phyloP scores from a whole-genome alignment of 208 protist genomes.

The Leishmania arabica region DNA sequence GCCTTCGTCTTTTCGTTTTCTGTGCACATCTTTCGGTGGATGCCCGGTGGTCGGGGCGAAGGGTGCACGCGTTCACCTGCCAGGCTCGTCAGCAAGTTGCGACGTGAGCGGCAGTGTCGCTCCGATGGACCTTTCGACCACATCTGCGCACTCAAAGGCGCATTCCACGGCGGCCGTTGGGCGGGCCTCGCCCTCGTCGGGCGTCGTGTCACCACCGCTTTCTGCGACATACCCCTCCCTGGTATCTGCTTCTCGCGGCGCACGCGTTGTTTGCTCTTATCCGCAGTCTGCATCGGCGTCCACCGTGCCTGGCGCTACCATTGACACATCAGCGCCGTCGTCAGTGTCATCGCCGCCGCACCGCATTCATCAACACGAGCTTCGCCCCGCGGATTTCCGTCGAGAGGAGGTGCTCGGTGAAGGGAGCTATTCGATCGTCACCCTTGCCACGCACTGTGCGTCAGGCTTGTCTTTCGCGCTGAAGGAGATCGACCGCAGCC shows the following conservation, averaged over 20 bases:
- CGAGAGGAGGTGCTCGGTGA: constrained; percentile 63
- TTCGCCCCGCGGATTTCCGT: constrained; percentile 64
- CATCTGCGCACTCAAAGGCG: background rate
- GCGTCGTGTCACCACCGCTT: background rate
- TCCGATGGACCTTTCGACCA: background rate
- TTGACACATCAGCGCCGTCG: background rate
- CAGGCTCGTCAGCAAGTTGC: background rate
- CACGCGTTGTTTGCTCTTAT: background rate
- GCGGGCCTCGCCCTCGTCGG: background rate
- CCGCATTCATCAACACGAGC: constrained; percentile 54
- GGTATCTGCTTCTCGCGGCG: background rate
- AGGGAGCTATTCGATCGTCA: constrained; percentile 79
- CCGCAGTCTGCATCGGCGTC: background rate
- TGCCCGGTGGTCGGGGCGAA: background rate
- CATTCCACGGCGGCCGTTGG: background rate
- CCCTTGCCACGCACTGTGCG: constrained; percentile 61
- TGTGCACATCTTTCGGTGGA: background rate
- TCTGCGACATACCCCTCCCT: background rate
- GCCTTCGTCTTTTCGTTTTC: background rate
- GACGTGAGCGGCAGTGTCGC: background rate
- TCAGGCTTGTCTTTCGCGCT: constrained; percentile 64
- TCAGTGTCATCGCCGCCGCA: background rate
- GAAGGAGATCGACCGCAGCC: constrained; percentile 63
- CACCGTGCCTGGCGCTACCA: background rate
- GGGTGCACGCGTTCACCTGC: background rate